phyloP scores from a whole-genome alignment of 1,284 basidiomycete genomes.

The Cryptococcus sp. region DNA sequence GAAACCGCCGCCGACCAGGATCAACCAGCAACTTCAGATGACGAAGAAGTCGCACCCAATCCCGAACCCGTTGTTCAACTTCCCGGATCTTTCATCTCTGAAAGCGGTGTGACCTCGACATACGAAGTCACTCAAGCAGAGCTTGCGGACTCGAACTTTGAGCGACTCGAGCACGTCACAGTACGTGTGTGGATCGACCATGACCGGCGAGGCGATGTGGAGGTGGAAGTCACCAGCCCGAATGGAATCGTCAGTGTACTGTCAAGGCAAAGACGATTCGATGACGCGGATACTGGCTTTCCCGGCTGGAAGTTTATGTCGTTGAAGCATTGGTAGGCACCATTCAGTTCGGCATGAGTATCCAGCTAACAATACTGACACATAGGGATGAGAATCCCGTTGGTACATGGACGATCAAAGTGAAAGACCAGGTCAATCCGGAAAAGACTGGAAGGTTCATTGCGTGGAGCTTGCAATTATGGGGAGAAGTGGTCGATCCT shows the following conservation, averaged over 20 bases:
- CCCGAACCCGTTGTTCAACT: constrained; percentile 28
- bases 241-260: constrained; percentile 83
- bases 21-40: not conserved
- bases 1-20: constrained; percentile 2
- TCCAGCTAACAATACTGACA: constrained; percentile 10
- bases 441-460: constrained; percentile 75
- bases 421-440: constrained; percentile 72
- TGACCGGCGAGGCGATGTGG: constrained; percentile 82
- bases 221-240: constrained; percentile 85
- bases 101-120: constrained; percentile 67
- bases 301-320: constrained; percentile 97
- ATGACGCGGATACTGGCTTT: constrained; percentile 72
- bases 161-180: constrained; percentile 88
- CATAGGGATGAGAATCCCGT: constrained; percentile 86
- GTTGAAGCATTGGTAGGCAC: constrained; percentile 90
- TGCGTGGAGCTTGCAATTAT: constrained; percentile 90
- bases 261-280: constrained; percentile 70
- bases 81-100: constrained; percentile 58
- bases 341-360: not conserved
- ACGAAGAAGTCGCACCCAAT: constrained; percentile 3
- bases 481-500: constrained; percentile 85
- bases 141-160: constrained; percentile 76
- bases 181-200: constrained; percentile 92
- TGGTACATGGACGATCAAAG: constrained; percentile 88
- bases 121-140: constrained; percentile 72